Evolutionary conservation across 345 rosid genomes (phyloP).

Genomic region (Salix caprea): DNA sequence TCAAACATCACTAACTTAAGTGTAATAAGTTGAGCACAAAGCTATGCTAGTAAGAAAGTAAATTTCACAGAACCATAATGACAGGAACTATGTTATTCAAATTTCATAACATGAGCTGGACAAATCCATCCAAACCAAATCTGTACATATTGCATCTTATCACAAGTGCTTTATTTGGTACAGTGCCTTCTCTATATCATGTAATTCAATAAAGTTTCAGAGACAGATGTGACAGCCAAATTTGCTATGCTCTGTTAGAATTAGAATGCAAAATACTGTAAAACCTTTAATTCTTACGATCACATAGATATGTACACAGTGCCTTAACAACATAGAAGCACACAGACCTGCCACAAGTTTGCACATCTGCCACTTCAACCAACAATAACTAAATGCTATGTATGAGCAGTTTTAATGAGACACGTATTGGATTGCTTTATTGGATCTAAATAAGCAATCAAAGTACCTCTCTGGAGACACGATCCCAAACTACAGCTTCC

Average conservation of each 20-base stretch:
- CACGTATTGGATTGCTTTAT: not conserved
- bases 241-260: not conserved
- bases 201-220: not conserved
- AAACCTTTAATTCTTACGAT: not conserved
- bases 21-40: not conserved
- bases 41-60: not conserved
- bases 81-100: not conserved
- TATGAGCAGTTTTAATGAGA: not conserved
- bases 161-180: not conserved
- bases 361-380: not conserved
- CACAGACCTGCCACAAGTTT: not conserved
- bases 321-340: not conserved
- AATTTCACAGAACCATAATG: not conserved
- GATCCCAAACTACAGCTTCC: conserved; percentile 91
- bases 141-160: not conserved
- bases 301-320: not conserved
- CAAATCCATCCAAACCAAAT: not conserved
- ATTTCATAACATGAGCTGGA: not conserved
- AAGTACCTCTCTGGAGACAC: conserved; percentile 69
- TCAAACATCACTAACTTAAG: not conserved
- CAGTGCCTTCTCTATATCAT: not conserved
- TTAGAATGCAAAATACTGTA: not conserved
- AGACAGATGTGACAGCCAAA: not conserved
- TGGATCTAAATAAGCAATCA: not conserved
- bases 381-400: not conserved